Evolutionary conservation across 345 rosid genomes (phyloP).

Genomic region (Melastoma malabathricum): DNA sequence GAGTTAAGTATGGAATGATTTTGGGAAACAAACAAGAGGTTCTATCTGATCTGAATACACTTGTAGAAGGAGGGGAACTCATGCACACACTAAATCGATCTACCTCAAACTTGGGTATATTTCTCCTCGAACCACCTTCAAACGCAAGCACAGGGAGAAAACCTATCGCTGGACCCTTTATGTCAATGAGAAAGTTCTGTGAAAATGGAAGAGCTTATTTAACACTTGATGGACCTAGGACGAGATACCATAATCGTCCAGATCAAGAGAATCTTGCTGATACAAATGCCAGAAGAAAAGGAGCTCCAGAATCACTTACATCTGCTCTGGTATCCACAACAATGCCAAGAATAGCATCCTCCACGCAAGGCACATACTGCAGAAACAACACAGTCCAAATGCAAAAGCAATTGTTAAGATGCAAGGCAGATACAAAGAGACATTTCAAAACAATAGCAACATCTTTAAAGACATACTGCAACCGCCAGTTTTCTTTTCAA

Average conservation of each 20-base stretch:
- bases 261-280: no score
- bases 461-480: not conserved
- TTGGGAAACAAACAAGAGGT: not conserved
- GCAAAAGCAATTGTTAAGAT: not conserved
- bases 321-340: slow-evolving; percentile 67
- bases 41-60: no score
- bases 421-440: not conserved
- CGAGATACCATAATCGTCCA: no score
- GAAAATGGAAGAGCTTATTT: slow-evolving; percentile 1
- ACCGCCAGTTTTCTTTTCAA: no score
- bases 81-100: not conserved
- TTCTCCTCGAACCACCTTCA: slow-evolving; percentile 78
- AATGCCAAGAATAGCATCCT: slow-evolving; percentile 70
- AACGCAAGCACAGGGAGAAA: slow-evolving; percentile 76
- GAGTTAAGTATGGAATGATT: not conserved
- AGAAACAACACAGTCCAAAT: slow-evolving; percentile 10
- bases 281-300: not conserved
- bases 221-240: no score
- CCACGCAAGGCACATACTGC: slow-evolving; percentile 64
- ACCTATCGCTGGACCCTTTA: slow-evolving; percentile 60
- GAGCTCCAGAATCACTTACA: slow-evolving; percentile 31
- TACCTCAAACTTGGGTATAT: slow-evolving; percentile 67
- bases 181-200: slow-evolving; percentile 65
- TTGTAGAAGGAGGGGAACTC: not conserved
- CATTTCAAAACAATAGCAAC: not conserved